Percentiles rank a stretch among this genome's conserved stretches.
phyloP scores from a whole-genome alignment of 306 rosid genomes.

The Dalbergia cochinchinensis region DNA sequence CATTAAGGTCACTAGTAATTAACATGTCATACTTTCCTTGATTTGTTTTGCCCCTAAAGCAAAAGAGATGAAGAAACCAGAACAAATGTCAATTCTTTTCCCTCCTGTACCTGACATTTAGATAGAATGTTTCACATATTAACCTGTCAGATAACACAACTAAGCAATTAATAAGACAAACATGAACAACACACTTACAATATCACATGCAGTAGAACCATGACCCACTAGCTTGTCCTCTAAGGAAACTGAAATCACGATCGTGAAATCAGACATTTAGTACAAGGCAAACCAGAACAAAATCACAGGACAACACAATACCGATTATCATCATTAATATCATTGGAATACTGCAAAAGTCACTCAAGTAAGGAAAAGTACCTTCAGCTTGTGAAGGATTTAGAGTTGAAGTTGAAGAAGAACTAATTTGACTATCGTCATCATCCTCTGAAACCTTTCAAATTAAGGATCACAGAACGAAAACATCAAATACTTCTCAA shows the following conservation, averaged over 20 bases:
- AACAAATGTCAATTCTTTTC: neutral
- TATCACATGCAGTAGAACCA: conserved; percentile 50
- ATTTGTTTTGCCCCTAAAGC: conserved; percentile 28
- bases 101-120: conserved; percentile 3
- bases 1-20: neutral
- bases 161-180: conserved; percentile 24
- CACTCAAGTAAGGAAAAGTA: conserved; percentile 11
- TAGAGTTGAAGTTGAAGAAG: conserved; percentile 50
- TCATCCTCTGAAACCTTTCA: conserved; percentile 43
- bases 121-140: conserved; percentile 8
- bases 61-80: conserved; percentile 14
- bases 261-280: conserved; percentile 11
- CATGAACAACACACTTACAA: conserved; percentile 52
- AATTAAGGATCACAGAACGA: neutral
- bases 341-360: conserved; percentile 22
- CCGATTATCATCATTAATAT: conserved; percentile 25
- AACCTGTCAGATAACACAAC: neutral
- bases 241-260: conserved; percentile 48
- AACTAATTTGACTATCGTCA: conserved; percentile 32
- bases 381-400: conserved; percentile 51
- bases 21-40: neutral
- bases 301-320: neutral
- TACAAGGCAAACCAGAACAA: conserved; percentile 12
- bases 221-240: conserved; percentile 45
- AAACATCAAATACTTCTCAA: conserved; percentile 19